Percentiles rank a stretch among this genome's conserved stretches.
Evolutionary conservation across 2,329 filamentous ascomycete genomes (phyloP).

Genomic region (Venturia aucupariae): DNA sequence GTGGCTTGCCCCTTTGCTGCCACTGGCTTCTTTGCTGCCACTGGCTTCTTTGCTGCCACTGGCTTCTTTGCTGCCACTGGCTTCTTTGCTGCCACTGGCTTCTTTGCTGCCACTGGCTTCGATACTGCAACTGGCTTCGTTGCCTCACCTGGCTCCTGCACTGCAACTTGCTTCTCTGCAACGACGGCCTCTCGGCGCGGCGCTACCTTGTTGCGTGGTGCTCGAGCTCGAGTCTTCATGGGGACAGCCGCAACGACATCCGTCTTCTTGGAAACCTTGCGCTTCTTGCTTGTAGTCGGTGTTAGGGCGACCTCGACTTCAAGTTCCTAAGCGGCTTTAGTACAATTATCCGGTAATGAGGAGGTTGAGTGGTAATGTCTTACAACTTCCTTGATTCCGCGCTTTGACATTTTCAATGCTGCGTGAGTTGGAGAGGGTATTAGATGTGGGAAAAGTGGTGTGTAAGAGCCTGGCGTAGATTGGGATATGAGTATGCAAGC

Average conservation of each 20-base stretch:
- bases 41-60: neutral
- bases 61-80: neutral
- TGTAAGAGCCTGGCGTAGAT: neutral
- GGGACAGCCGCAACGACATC: neutral
- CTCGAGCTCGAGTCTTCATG: neutral
- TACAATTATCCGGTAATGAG: neutral
- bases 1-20: neutral
- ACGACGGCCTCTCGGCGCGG: neutral
- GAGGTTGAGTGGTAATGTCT: neutral
- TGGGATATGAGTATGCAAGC: neutral
- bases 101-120: neutral
- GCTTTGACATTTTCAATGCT: neutral
- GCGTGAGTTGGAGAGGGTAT: neutral
- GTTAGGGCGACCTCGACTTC: neutral
- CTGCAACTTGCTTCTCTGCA: neutral
- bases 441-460: neutral
- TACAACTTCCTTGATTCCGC: neutral
- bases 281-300: neutral
- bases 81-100: no score
- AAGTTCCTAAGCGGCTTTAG: neutral
- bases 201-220: neutral
- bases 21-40: neutral
- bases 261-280: neutral
- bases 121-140: no score
- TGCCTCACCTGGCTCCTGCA: no score